These are phyloP conservation scores for Actinidia arguta DNA, from an alignment of 179 eudicot species.

Conservation along the genomic window DNA sequence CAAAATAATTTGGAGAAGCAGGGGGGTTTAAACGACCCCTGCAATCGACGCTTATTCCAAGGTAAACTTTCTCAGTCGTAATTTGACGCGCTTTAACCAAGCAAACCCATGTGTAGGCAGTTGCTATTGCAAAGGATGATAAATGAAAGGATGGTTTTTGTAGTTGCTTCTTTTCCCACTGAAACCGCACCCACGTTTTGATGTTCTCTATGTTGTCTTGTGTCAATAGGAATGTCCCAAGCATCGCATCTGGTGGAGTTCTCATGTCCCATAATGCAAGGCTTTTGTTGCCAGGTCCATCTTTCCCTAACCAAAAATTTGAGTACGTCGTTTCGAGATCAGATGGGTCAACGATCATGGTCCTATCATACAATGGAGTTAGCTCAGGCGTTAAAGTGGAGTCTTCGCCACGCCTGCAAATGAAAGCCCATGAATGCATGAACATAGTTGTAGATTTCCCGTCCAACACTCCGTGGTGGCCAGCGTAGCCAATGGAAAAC, in stretches of 20 bases:
- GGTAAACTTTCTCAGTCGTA: constrained; percentile 20
- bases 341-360: constrained; percentile 29
- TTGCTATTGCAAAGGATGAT: background rate
- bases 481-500: constrained; percentile 44
- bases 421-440: constrained; percentile 43
- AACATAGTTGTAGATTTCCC: constrained; percentile 44
- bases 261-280: background rate
- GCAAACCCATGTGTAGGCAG: constrained; percentile 23
- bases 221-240: constrained; percentile 41
- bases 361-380: constrained; percentile 38
- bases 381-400: background rate
- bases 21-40: constrained; percentile 40
- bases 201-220: constrained; percentile 22
- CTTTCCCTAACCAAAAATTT: constrained; percentile 15
- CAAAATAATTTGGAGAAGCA: constrained; percentile 44
- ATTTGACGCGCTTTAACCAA: constrained; percentile 15
- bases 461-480: constrained; percentile 42
- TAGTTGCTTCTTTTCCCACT: background rate
- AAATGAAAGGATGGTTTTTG: background rate
- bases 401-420: constrained; percentile 21
- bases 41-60: constrained; percentile 50
- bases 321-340: constrained; percentile 27
- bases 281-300: background rate
- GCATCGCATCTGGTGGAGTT: constrained; percentile 17
- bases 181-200: background rate